Conservation (phyloP, 2,329 filamentous ascomycete species). For the Triangularia setosa region DNA sequence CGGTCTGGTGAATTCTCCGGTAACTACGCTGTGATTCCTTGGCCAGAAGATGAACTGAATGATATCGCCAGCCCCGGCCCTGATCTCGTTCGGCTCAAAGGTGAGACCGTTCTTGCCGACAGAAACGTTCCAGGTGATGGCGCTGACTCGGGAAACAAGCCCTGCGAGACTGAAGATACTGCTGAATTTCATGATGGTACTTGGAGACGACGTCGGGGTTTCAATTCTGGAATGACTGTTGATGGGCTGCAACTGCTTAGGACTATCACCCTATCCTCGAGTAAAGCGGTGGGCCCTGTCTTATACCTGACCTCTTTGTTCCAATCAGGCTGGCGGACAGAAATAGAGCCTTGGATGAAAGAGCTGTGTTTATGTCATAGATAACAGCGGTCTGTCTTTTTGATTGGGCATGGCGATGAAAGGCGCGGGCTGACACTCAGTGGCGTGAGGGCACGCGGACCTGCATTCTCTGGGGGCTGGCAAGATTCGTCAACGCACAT, state of each 20-base stretch:
- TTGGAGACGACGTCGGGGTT: background rate
- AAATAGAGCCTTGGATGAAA: background rate
- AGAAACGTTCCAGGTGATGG: slow-evolving; percentile 17
- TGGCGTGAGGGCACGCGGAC: background rate
- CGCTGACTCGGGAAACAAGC: slow-evolving; percentile 15
- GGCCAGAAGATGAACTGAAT: slow-evolving; percentile 55
- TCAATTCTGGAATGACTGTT: background rate
- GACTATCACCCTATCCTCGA: background rate
- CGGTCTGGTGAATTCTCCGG: slow-evolving; percentile 29
- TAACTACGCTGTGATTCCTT: slow-evolving; percentile 46
- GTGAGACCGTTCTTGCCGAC: slow-evolving; percentile 34
- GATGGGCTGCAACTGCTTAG: background rate
- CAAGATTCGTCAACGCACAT: background rate
- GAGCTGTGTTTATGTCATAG: background rate
- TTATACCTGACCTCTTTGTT: background rate
- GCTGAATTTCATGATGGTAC: slow-evolving; percentile 13
- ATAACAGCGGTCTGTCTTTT: background rate
- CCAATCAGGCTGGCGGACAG: background rate
- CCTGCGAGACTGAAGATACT: slow-evolving; percentile 12
- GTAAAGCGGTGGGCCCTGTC: background rate
- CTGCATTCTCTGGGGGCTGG: background rate
- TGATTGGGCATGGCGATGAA: background rate
- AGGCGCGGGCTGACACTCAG: background rate
- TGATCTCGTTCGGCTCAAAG: slow-evolving; percentile 49
- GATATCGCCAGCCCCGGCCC: slow-evolving; percentile 45